Evolutionary conservation across 768 basidiomycete genomes (phyloP).

Genomic region (Tricholomella constricta): DNA sequence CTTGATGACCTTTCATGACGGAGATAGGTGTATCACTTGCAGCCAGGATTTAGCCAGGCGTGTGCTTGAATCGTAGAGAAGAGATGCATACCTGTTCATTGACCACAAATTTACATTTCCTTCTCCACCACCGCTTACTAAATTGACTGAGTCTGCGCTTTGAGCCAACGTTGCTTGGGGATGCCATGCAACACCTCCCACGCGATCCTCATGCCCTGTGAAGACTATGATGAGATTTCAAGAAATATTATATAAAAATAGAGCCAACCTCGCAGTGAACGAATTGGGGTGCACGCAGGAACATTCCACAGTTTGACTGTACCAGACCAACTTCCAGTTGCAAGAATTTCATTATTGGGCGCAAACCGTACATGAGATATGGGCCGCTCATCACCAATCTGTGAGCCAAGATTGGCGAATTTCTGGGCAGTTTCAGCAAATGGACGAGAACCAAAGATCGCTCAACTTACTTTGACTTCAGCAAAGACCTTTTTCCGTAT

Average conservation of each 20-base stretch:
- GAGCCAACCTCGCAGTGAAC: constrained; percentile 67
- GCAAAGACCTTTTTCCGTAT: constrained; percentile 88
- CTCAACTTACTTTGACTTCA: constrained; percentile 76
- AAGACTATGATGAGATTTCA: constrained; percentile 9
- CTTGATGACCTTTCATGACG: constrained; percentile 84
- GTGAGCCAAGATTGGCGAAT: constrained; percentile 91
- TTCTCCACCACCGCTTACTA: constrained; percentile 92
- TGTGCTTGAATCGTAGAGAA: background rate
- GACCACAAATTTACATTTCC: constrained; percentile 88
- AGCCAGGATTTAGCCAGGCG: constrained; percentile 5
- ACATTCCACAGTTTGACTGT: constrained; percentile 95
- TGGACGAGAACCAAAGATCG: background rate
- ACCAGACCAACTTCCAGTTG: constrained; percentile 97
- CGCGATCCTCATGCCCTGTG: constrained; percentile 83
- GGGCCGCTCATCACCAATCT: constrained; percentile 96
- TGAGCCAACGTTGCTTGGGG: constrained; percentile 84
- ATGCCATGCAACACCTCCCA: constrained; percentile 98
- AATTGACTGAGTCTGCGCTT: constrained; percentile 65
- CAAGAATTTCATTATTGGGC: constrained; percentile 84
- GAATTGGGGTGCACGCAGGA: constrained; percentile 81
- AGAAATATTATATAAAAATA: background rate
- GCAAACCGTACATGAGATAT: constrained; percentile 93
- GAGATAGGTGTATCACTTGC: constrained; percentile 83
- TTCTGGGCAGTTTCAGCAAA: constrained; percentile 47
- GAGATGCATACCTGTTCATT: constrained; percentile 61